Conservation (phyloP, 495 filamentous ascomycete genomes). For the Trichoderma reesei region DNA sequence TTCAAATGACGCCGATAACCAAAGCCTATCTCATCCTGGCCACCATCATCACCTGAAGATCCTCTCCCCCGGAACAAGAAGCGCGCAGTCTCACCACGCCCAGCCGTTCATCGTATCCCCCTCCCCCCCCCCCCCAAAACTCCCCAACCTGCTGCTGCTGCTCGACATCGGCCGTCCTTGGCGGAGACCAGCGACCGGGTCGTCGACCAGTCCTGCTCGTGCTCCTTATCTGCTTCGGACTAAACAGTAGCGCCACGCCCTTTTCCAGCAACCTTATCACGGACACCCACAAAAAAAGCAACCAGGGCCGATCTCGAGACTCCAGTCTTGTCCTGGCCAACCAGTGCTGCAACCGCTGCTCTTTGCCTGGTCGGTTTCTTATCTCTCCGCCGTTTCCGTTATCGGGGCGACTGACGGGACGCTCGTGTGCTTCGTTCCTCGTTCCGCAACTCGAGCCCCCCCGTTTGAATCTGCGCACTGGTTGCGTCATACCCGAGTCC, state of each 20-base stretch:
- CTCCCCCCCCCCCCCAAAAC: too few relatives aligned
- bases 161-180: not conserved
- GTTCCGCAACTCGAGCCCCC: not conserved
- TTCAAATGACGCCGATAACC: slow-evolving; percentile 42
- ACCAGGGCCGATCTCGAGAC: slow-evolving; percentile 2
- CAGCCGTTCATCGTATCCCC: slow-evolving; percentile 14
- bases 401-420: not conserved
- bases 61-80: slow-evolving; percentile 13
- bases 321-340: not conserved
- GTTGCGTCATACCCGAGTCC: slow-evolving; percentile 7
- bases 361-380: not conserved
- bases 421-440: not conserved
- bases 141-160: not conserved
- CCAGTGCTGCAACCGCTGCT: not conserved
- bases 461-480: not conserved
- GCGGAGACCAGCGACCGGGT: slow-evolving; percentile 6
- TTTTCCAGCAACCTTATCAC: slow-evolving; percentile 8
- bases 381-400: slow-evolving; percentile 8
- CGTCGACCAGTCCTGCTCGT: slow-evolving; percentile 1
- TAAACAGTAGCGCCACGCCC: slow-evolving; percentile 8
- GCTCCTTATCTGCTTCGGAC: slow-evolving; percentile 1
- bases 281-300: slow-evolving; percentile 8
- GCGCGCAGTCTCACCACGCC: slow-evolving; percentile 12
- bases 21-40: slow-evolving; percentile 43
- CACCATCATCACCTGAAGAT: slow-evolving; percentile 34